Percentiles rank a stretch among this genome's conserved stretches.
Evolutionary conservation across 2,329 filamentous ascomycete species (phyloP).

Genomic region (Monilinia polystroma): DNA sequence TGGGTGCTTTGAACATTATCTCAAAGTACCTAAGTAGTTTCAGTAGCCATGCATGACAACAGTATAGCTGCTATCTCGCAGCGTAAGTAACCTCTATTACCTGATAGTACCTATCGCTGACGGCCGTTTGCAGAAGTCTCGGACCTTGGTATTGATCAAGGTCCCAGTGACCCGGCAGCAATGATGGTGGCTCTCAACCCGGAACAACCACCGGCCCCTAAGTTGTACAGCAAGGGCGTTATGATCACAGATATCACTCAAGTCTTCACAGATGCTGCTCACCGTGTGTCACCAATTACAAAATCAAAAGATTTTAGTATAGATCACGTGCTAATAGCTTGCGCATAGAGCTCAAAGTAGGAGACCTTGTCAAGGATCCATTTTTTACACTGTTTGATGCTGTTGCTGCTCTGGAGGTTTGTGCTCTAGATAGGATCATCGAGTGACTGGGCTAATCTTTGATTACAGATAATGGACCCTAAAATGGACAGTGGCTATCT

Average conservation of each 20-base stretch:
- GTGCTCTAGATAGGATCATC: slow-evolving; percentile 24
- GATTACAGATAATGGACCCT: slow-evolving; percentile 85
- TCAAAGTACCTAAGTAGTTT: not conserved
- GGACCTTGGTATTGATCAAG: slow-evolving; percentile 36
- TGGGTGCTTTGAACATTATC: not conserved
- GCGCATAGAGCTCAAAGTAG: slow-evolving; percentile 65
- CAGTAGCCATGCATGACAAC: slow-evolving; percentile 34
- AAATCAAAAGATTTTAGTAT: slow-evolving; percentile 9
- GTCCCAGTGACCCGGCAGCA: slow-evolving; percentile 26
- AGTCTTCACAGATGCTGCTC: slow-evolving; percentile 53
- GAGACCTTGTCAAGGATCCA: slow-evolving; percentile 90
- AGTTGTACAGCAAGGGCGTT: slow-evolving; percentile 47
- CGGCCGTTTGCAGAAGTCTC: slow-evolving; percentile 31
- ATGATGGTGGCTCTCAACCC: slow-evolving; percentile 33
- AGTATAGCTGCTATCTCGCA: slow-evolving; percentile 31
- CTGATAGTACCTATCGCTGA: slow-evolving; percentile 25
- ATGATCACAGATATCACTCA: slow-evolving; percentile 58
- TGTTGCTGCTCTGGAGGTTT: slow-evolving; percentile 78
- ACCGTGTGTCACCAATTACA: slow-evolving; percentile 45
- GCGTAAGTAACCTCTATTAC: slow-evolving; percentile 27
- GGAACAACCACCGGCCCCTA: slow-evolving; percentile 38
- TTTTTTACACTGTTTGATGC: slow-evolving; percentile 92
- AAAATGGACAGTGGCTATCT: slow-evolving; percentile 98
- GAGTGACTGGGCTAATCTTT: slow-evolving; percentile 1
- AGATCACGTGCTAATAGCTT: slow-evolving; percentile 34